Evolutionary conservation across 2,329 filamentous ascomycete genomes (phyloP), one percentile per base, ranked within the genome.

Genomic region (Aspergillus arachidicola): DNA sequence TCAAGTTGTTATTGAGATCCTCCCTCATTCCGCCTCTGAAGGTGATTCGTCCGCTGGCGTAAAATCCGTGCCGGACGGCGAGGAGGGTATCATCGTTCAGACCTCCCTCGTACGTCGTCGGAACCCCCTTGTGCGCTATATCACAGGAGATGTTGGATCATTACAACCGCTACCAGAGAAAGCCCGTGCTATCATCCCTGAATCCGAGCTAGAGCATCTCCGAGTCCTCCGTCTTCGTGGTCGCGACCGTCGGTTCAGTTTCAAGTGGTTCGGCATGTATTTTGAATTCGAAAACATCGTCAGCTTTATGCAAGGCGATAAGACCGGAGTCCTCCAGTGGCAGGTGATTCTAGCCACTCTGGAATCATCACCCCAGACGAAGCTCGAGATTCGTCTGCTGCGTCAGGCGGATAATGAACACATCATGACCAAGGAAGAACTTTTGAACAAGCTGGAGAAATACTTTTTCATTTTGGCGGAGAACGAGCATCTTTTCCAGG

Each of bases 121-220:
- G 0, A 79, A 84, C 12, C 81, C 82, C 0, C 68, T 83, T 0
- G 71, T 83, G 1, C 77, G 81, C 32, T 83, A 83, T 58, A 62
- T 80, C 3, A 80, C 77, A 0, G 80, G 81, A 0, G 81, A 83
- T 32, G 26, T 82, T 0, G 79, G 77, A 0, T 82, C 80, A 0
- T 45, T 83, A 0, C 80, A 80, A 36, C 51, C 71, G 1, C 61
- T 82, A 0, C 72, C 79, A 0, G 58, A 71, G 0, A 5, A 62
- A 0, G 62, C 69, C 2, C 45, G 38, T 1, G 38, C 54, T 1
- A 19, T 61, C 0, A 32, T 80, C 1, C 57, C 73, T 0, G 66
- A 70, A 1, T 53, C 58, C 0, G 68, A 76, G 5, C 64, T 67
- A 38, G 61, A 67, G 0, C 64, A 78, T 54, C 57, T 78, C 2